Evolutionary conservation across 2,329 filamentous ascomycete species (phyloP).

Genomic region (Trichoderma cornu-damae): DNA sequence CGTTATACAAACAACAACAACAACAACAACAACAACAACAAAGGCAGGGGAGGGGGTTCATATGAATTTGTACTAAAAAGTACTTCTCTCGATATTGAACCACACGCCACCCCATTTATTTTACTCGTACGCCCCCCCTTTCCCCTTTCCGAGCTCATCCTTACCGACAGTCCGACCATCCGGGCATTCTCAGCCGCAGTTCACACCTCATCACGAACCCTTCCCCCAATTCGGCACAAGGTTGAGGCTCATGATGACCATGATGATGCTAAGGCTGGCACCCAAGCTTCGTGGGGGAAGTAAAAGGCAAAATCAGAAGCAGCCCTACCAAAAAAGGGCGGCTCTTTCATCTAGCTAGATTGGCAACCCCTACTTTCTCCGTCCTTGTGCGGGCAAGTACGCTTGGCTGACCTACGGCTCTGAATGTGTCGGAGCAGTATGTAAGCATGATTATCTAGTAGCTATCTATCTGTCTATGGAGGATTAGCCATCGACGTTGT

Average conservation of each 20-base stretch:
- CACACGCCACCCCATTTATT: not conserved
- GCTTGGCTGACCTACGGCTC: no score
- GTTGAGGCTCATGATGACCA: not conserved
- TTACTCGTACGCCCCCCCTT: not conserved
- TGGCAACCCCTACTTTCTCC: not conserved
- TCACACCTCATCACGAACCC: not conserved
- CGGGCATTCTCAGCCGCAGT: slow-evolving; percentile 8
- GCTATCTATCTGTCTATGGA: no score
- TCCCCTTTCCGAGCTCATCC: not conserved
- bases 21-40: no score
- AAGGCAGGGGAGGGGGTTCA: not conserved
- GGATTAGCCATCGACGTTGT: no score
- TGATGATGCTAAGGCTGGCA: slow-evolving; percentile 11
- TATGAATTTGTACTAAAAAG: not conserved
- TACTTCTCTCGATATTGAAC: not conserved
- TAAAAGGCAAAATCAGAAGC: not conserved
- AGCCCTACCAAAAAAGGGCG: slow-evolving; percentile 1
- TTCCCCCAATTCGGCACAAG: not conserved
- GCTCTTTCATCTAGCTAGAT: not conserved
- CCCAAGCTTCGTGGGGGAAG: not conserved
- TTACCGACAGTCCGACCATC: slow-evolving; percentile 11
- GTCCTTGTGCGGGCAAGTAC: no score
- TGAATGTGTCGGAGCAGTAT: not conserved
- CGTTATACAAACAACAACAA: not conserved
- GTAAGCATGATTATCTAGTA: no score